Conservation (phyloP, 148 eudicot genomes). For the Suaeda aralocaspica region DNA sequence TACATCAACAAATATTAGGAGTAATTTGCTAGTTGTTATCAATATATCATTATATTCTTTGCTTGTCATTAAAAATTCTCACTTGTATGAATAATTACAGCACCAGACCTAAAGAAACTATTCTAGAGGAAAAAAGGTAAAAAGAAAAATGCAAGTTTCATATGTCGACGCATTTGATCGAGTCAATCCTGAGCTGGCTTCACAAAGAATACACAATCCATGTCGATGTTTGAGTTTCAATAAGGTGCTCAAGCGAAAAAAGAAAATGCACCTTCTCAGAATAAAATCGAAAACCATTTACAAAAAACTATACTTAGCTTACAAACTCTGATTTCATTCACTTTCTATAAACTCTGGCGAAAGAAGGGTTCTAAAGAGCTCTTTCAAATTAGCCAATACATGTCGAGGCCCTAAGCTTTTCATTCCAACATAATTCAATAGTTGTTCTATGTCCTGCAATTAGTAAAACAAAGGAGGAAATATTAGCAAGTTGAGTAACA, state of each 20-base stretch:
- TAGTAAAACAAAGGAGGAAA: slow-evolving; percentile 5
- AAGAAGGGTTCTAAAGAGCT: slow-evolving; percentile 63
- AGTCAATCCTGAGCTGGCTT: slow-evolving; percentile 6
- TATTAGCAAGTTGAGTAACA: background rate
- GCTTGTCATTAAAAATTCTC: slow-evolving; percentile 11
- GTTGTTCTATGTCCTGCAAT: slow-evolving; percentile 91
- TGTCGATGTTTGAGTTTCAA: slow-evolving; percentile 8
- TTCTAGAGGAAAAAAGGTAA: background rate
- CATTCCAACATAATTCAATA: slow-evolving; percentile 75
- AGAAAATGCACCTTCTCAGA: slow-evolving; percentile 10
- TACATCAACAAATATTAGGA: background rate
- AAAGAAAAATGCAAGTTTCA: background rate
- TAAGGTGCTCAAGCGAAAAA: slow-evolving; percentile 20
- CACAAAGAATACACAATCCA: slow-evolving; percentile 18
- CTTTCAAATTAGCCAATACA: slow-evolving; percentile 79
- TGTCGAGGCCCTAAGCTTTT: slow-evolving; percentile 93
- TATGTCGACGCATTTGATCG: background rate
- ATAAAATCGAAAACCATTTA: slow-evolving; percentile 17
- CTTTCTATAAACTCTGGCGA: slow-evolving; percentile 63
- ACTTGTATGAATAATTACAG: slow-evolving; percentile 10
- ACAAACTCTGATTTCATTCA: slow-evolving; percentile 25
- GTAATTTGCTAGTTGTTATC: background rate
- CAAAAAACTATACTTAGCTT: slow-evolving; percentile 20
- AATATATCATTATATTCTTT: background rate
- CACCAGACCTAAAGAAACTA: slow-evolving; percentile 8